Percentiles rank a stretch among this genome's conserved stretches.
Evolutionary conservation across 352 stramenopile species (phyloP).

Genomic region (Pythium folliculosum): DNA sequence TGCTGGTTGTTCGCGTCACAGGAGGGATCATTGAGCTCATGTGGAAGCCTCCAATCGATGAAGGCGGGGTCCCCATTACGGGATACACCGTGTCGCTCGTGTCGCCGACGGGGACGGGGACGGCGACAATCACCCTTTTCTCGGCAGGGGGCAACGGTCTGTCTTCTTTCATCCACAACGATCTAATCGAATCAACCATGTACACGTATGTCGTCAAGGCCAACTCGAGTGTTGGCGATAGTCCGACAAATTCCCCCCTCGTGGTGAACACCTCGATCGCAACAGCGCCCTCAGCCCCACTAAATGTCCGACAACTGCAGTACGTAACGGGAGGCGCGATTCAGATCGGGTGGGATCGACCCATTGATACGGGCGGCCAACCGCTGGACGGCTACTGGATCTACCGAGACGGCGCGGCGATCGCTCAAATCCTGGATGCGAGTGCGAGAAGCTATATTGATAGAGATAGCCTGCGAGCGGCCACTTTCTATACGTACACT

Average conservation of each 20-base stretch:
- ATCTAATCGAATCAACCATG: constrained; percentile 47
- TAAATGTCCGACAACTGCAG: constrained; percentile 40
- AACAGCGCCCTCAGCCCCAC: constrained; percentile 49
- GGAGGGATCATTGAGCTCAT: constrained; percentile 32
- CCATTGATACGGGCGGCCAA: constrained; percentile 56
- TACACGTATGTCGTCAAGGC: constrained; percentile 47
- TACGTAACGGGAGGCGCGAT: constrained; percentile 58
- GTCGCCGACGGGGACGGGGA: constrained; percentile 16
- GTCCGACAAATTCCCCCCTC: constrained; percentile 37
- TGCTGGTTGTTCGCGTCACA: constrained; percentile 21
- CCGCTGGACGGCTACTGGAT: constrained; percentile 48
- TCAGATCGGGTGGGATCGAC: constrained; percentile 55
- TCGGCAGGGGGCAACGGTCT: constrained; percentile 22
- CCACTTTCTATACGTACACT: constrained; percentile 51
- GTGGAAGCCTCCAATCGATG: constrained; percentile 27
- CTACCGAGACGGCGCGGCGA: constrained; percentile 43
- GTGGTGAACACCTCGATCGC: constrained; percentile 37
- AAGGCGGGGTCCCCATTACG: constrained; percentile 28
- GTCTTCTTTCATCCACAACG: constrained; percentile 43
- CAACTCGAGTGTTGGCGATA: constrained; percentile 40
- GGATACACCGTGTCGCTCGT: constrained; percentile 22
- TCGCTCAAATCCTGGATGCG: constrained; percentile 33
- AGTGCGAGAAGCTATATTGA: constrained; percentile 37
- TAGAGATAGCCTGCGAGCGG: constrained; percentile 33
- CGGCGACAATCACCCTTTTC: constrained; percentile 27